A percentile compares a stretch with the other conserved stretches of the same genome.
These are phyloP conservation scores for Pseudoneurospora amorphoporcata DNA, from an alignment of 495 filamentous ascomycete species.

Conservation along the genomic window DNA sequence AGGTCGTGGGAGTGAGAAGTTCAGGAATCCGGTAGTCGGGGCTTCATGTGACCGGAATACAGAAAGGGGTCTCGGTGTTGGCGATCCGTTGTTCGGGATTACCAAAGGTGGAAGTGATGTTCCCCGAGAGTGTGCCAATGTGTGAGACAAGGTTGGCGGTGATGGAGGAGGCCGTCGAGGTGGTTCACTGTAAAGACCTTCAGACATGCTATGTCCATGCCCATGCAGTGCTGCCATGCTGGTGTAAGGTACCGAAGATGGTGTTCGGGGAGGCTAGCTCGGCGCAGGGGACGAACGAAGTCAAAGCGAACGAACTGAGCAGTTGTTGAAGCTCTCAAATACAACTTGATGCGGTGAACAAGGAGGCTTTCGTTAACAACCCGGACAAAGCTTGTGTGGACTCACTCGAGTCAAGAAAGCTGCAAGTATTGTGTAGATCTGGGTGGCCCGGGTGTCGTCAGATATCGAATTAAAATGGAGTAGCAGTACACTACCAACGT, in stretches of 20 bases:
- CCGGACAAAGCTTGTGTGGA: background rate
- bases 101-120: background rate
- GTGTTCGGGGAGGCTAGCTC: background rate
- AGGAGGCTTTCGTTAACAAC: background rate
- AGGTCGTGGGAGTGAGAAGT: background rate
- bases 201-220: background rate
- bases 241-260: background rate
- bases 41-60: background rate
- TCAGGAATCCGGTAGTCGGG: background rate
- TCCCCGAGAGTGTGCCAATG: background rate
- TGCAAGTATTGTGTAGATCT: background rate
- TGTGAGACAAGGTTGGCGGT: background rate
- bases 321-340: background rate
- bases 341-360: background rate
- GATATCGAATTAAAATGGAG: background rate
- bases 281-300: background rate
- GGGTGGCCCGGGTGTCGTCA: background rate
- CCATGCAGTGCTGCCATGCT: background rate
- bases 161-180: background rate
- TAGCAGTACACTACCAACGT: background rate
- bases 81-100: background rate
- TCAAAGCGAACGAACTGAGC: background rate
- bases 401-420: background rate
- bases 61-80: background rate
- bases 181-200: background rate